phyloP scores from a whole-genome alignment of 805 yeast species.

The Wickerhamia fluorescens region DNA sequence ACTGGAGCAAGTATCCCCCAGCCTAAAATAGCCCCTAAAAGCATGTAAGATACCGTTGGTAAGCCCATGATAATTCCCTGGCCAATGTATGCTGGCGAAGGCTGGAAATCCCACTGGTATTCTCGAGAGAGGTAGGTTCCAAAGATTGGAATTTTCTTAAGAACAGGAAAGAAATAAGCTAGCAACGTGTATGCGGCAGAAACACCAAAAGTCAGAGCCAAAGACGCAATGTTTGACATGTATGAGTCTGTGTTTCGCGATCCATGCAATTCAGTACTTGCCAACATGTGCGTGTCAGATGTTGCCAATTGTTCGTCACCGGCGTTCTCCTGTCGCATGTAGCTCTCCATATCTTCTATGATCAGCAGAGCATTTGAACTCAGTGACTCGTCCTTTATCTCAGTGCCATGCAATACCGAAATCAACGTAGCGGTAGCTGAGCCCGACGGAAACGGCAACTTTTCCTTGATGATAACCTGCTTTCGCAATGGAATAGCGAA shows the following conservation, averaged over 20 bases:
- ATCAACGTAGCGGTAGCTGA: slow-evolving; percentile 93
- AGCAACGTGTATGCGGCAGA: slow-evolving; percentile 69
- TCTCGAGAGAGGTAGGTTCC: slow-evolving; percentile 54
- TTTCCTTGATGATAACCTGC: slow-evolving; percentile 83
- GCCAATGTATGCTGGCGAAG: slow-evolving; percentile 95
- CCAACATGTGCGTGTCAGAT: background rate
- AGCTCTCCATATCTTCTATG: slow-evolving; percentile 4
- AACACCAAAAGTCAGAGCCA: slow-evolving; percentile 52
- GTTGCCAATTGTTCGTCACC: slow-evolving; percentile 1
- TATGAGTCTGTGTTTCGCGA: too few species aligned
- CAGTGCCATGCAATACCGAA: slow-evolving; percentile 74
- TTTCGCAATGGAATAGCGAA: slow-evolving; percentile 85
- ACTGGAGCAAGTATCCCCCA: slow-evolving; percentile 91
- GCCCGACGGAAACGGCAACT: slow-evolving; percentile 90
- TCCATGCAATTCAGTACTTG: too few species aligned
- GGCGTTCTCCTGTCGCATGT: slow-evolving; percentile 3
- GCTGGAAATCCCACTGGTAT: slow-evolving; percentile 85
- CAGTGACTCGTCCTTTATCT: slow-evolving; percentile 29
- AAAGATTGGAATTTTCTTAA: slow-evolving; percentile 67
- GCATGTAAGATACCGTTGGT: slow-evolving; percentile 84
- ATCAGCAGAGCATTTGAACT: slow-evolving; percentile 2
- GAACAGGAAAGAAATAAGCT: slow-evolving; percentile 66
- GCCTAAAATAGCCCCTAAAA: slow-evolving; percentile 81
- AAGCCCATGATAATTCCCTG: slow-evolving; percentile 98
- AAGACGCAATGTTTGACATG: slow-evolving; percentile 51